These are phyloP conservation scores for Cyberlindnera subsufficiens DNA, from an alignment of 805 yeast species.

Conservation along the genomic window DNA sequence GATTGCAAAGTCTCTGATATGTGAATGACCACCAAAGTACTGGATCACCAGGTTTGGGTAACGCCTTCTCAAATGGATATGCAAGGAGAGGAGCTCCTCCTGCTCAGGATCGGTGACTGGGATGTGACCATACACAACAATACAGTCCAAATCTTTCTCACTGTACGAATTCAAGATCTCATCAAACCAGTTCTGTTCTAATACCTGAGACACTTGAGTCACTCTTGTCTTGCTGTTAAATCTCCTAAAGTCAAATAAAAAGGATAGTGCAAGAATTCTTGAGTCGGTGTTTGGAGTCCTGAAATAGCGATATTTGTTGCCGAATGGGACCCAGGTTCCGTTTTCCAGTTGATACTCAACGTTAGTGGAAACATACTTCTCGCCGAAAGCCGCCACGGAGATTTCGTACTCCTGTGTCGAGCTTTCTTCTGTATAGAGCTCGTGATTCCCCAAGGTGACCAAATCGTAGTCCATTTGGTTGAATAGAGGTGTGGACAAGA, in stretches of 20 bases:
- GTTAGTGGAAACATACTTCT: conserved; percentile 64
- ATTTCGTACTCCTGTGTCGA: conserved; percentile 59
- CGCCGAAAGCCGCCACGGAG: conserved; percentile 54
- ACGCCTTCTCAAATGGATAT: conserved; percentile 41
- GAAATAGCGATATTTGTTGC: conserved; percentile 60
- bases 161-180: conserved; percentile 30
- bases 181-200: conserved; percentile 61
- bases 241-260: conserved; percentile 69
- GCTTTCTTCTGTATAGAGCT: conserved; percentile 63
- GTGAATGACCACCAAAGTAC: conserved; percentile 93
- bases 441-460: conserved; percentile 87
- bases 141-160: conserved; percentile 48
- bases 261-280: conserved; percentile 66
- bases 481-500: conserved; percentile 55
- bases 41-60: conserved; percentile 68
- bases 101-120: conserved; percentile 47
- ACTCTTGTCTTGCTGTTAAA: conserved; percentile 59
- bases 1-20: conserved; percentile 74
- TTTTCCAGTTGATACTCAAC: conserved; percentile 49
- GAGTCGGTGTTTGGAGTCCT: conserved; percentile 46
- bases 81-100: conserved; percentile 30
- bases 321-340: conserved; percentile 54
- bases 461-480: conserved; percentile 65
- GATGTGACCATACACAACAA: conserved; percentile 74
- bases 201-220: conserved; percentile 47